phyloP scores from a whole-genome alignment of 805 yeast genomes.

The Schwanniomyces occidentalis region DNA sequence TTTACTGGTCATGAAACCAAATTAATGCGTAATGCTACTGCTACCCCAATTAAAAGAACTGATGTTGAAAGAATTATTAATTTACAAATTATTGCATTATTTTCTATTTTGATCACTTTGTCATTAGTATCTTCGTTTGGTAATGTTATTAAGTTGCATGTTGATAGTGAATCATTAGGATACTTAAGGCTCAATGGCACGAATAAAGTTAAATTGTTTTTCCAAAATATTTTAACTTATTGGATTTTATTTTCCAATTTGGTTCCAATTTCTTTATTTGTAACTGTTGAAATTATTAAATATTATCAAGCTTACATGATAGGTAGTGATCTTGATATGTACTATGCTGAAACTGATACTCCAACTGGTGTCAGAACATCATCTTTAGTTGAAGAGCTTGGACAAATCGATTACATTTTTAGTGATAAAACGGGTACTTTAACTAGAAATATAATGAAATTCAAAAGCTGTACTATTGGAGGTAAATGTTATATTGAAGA shows the following conservation, averaged over 20 bases:
- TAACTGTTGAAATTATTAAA: constrained; percentile 93
- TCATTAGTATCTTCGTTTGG: constrained; percentile 85
- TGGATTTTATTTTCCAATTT: constrained; percentile 96
- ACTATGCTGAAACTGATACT: constrained; percentile 81
- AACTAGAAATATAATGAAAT: constrained; percentile 96
- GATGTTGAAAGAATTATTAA: constrained; percentile 96
- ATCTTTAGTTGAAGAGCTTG: constrained; percentile 92
- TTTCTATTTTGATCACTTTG: constrained; percentile 72
- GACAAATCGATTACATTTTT: constrained; percentile 94
- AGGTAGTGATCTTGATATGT: constrained; percentile 92
- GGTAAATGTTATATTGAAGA: constrained; percentile 86
- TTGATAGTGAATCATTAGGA: constrained; percentile 51
- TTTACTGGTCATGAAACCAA: constrained; percentile 99
- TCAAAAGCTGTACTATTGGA: constrained; percentile 88
- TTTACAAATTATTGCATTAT: constrained; percentile 84
- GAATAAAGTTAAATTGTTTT: constrained; percentile 68
- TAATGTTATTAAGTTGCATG: constrained; percentile 70
- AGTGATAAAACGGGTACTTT: constrained; percentile 98
- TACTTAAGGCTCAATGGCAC: constrained; percentile 72
- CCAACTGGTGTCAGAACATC: constrained; percentile 96
- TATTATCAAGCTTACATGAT: constrained; percentile 94
- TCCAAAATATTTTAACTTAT: constrained; percentile 84
- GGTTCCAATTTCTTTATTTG: constrained; percentile 97
- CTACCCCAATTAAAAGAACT: constrained; percentile 95
- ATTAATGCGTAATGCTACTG: constrained; percentile 97